These are phyloP conservation scores for Ajuga chamaepitys DNA, from an alignment of 257 asterid species.

Conservation along the genomic window DNA sequence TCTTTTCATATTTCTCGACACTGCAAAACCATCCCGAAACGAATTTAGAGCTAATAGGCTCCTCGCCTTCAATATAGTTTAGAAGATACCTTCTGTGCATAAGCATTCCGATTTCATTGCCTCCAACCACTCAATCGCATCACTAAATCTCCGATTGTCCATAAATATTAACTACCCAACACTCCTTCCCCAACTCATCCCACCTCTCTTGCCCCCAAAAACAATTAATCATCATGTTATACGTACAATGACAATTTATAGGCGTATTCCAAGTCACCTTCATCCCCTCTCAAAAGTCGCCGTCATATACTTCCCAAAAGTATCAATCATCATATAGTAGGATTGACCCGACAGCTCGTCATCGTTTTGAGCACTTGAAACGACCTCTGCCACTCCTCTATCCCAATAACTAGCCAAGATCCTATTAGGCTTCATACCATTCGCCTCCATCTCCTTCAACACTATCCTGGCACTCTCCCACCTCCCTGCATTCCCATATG, in stretches of 20 bases:
- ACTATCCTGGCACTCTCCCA: slow-evolving; percentile 95
- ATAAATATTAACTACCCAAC: slow-evolving; percentile 66
- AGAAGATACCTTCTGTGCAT: slow-evolving; percentile 77
- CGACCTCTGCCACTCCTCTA: slow-evolving; percentile 92
- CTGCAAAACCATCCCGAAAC: slow-evolving; percentile 82
- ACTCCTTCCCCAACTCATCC: slow-evolving; percentile 73
- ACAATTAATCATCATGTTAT: slow-evolving; percentile 82
- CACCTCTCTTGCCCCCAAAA: slow-evolving; percentile 79
- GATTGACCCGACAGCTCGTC: slow-evolving; percentile 68
- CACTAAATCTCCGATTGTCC: slow-evolving; percentile 71
- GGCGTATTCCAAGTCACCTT: slow-evolving; percentile 87
- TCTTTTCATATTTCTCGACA: slow-evolving; percentile 78
- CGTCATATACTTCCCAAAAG: slow-evolving; percentile 91
- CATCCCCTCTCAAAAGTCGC: slow-evolving; percentile 76
- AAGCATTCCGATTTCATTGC: slow-evolving; percentile 90
- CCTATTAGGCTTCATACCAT: slow-evolving; percentile 66
- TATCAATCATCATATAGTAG: slow-evolving; percentile 86
- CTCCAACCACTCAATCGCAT: slow-evolving; percentile 93
- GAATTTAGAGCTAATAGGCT: slow-evolving; percentile 84
- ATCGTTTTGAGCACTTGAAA: slow-evolving; percentile 93
- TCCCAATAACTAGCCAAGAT: slow-evolving; percentile 80
- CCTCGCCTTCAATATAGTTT: slow-evolving; percentile 56
- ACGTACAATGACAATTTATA: slow-evolving; percentile 84
- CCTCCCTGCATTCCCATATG: slow-evolving; percentile 89
- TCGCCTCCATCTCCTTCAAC: slow-evolving; percentile 80